Base-by-base conservation (phyloP, 2,329 filamentous ascomycete species). In the Thelonectria discophora region DNA sequence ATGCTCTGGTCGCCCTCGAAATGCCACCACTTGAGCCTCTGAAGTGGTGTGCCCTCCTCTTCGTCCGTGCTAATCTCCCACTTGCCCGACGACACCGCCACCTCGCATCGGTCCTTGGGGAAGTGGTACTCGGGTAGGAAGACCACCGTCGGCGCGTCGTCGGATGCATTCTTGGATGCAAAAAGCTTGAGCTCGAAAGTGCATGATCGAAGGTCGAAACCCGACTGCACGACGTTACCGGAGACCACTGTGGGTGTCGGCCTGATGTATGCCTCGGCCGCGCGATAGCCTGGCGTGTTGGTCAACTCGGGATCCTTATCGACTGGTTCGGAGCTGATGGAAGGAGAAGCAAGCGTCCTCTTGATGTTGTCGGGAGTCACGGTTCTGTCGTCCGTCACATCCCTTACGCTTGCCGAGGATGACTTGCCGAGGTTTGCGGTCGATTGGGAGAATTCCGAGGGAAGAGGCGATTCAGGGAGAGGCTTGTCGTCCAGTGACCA, bases 81-180 rank as follows among this genome's bases (percentile, higher is more conserved):
- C 74, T 94, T 95, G 7, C 96, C 96, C 0, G 90, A 91, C 52
- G 87, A 92, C 27, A 93, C 90, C 55, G 90, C 85, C 4, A 99
- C 88, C 1, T 83, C 84, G 40, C 88, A 91, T 46, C 86, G 82
- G 49, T 90, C 86, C 55, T 88, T 86, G 1, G 94, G 94, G 75
- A 97, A 99, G 78, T 99, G 95, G 73, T 92, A 97, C 58, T 94
- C 92, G 0, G 95, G 95, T 2, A 99, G 81, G 76, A 92, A 97
- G 9, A 98, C 83, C 46, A 93, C 85, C 0, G 94, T 98, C 0
- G 93, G 93, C 1, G 81, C 80, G 1, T 90, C 86, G 40, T 91
- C 84, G 2, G 73, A 69, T 3, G 88, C 88, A 1, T 86, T 75
- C 34, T 82, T 83, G 3, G 85, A 78, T 2, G 90, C 89, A 1